Evolutionary conservation across 108 stramenopile species (phyloP).

Genomic region (Cyclotella atomus): DNA sequence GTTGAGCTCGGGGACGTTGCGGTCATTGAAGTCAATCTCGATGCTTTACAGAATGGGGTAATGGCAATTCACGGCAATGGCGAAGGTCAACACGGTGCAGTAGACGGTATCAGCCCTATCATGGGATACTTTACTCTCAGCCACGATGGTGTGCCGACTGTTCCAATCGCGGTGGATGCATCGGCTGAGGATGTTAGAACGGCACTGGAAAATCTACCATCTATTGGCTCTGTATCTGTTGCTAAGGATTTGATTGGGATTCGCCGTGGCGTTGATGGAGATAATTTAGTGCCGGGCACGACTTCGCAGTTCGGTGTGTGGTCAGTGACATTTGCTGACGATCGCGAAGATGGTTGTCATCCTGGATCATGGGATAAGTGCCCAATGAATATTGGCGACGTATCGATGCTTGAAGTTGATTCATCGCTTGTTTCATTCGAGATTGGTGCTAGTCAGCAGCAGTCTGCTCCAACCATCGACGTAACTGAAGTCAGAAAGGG

Average conservation of each 20-base stretch:
- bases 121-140: slow-evolving; percentile 41
- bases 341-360: slow-evolving; percentile 21
- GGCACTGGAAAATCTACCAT: slow-evolving; percentile 55
- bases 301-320: slow-evolving; percentile 32
- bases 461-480: slow-evolving; percentile 22
- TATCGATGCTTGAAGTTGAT: slow-evolving; percentile 24
- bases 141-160: slow-evolving; percentile 35
- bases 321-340: slow-evolving; percentile 43
- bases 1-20: slow-evolving; percentile 29
- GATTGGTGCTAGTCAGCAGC: slow-evolving; percentile 28
- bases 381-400: slow-evolving; percentile 38
- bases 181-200: slow-evolving; percentile 49
- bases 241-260: slow-evolving; percentile 30
- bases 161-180: slow-evolving; percentile 53
- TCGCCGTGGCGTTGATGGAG: neutral
- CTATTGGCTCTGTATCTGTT: slow-evolving; percentile 61
- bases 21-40: slow-evolving; percentile 15
- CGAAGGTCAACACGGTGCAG: slow-evolving; percentile 30
- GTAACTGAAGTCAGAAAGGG: slow-evolving; percentile 62
- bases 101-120: slow-evolving; percentile 40
- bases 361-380: slow-evolving; percentile 41
- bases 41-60: slow-evolving; percentile 35
- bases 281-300: slow-evolving; percentile 2
- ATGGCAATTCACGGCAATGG: slow-evolving; percentile 34
- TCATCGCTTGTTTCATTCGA: slow-evolving; percentile 17